Evolutionary conservation across 1,284 basidiomycete genomes (phyloP), one percentile per base, ranked within the genome.

Genomic region (Cutaneotrichosporon sp.): DNA sequence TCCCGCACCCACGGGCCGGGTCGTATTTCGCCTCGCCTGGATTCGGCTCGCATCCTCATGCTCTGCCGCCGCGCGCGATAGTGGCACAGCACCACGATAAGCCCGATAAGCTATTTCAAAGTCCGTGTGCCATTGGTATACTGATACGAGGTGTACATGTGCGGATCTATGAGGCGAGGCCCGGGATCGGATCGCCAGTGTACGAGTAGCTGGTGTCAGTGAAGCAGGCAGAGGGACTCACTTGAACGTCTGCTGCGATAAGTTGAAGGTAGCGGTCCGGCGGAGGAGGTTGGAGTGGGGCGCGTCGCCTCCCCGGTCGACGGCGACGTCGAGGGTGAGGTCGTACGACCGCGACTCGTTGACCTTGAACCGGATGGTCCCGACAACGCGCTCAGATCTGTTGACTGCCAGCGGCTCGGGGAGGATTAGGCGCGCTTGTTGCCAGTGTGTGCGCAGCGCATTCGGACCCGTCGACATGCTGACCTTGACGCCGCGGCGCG

Each of bases 361-460:
- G 40, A 76, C 76, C 66, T 69, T 72, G 62, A 69, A 72, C 26
- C 57, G 63, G 26, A 81, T 69, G 5, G 70, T 61, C n/a, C 78
- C 80, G 36, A 71, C 65, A 5, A 81, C 65, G 30, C 70, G 68
- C 59, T 80, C 76, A 13, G 72, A 73, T 40, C 76, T 75, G 71
- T 82, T 82, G 7, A 75, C 76, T 2, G 81, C 81, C n/a, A 82
- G 69, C 9, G 81, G 81, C 62, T 82, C 81, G 6, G 79, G 71
- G 13, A 79, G 70, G 4, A 80, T 65, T 16, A 78, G 68, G 4
- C 77, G 71, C 7, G 76, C 71, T 72, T 80, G 78, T 64, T 80
- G 78, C 80, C 80, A 81, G 66, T 77, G 79, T 18, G 78, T 79
- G 14, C 78, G 72, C 2, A 76, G 62, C 4, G 74, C 74, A 55